Evolutionary conservation across 352 stramenopile species (phyloP).

Genomic region (Phytophthora sojae): DNA sequence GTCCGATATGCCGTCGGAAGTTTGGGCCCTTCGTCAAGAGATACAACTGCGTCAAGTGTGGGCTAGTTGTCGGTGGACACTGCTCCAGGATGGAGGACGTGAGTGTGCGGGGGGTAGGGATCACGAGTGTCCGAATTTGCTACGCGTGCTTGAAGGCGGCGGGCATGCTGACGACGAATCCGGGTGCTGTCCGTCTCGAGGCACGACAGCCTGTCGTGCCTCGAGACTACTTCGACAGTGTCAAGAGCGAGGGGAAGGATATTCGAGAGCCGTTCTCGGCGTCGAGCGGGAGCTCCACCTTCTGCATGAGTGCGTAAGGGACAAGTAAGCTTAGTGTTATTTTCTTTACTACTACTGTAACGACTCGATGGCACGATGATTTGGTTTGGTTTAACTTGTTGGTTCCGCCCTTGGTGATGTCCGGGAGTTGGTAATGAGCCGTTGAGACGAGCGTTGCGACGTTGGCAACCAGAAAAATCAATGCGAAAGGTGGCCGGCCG

Average conservation of each 20-base stretch:
- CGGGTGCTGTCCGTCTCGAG: conserved; percentile 8
- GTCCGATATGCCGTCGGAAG: conserved; percentile 27
- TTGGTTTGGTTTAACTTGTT: not conserved
- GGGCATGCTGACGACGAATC: conserved; percentile 29
- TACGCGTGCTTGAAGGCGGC: conserved; percentile 22
- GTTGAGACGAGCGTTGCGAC: conserved; percentile 10
- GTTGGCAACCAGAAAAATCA: not conserved
- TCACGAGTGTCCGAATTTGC: conserved; percentile 48
- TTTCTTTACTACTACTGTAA: not conserved
- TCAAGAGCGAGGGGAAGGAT: conserved; percentile 27
- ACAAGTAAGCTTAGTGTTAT: not conserved
- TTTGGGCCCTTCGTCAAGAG: conserved; percentile 45
- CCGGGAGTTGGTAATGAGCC: conserved; percentile 5
- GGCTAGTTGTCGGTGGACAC: conserved; percentile 31
- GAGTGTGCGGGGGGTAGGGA: conserved; percentile 45
- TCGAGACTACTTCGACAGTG: conserved; percentile 31
- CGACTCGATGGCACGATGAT: not conserved
- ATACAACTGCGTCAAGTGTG: conserved; percentile 39
- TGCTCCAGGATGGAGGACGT: conserved; percentile 44
- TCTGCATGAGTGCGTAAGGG: conserved; percentile 7
- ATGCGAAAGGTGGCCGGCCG: not conserved
- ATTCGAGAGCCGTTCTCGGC: conserved; percentile 33
- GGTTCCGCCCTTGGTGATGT: not conserved
- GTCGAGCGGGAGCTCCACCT: conserved; percentile 7
- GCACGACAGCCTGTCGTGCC: not conserved